A percentile compares a stretch with the other conserved stretches of the same genome.
phyloP scores from a whole-genome alignment of 805 yeast genomes.

The Saturnispora dispora region DNA sequence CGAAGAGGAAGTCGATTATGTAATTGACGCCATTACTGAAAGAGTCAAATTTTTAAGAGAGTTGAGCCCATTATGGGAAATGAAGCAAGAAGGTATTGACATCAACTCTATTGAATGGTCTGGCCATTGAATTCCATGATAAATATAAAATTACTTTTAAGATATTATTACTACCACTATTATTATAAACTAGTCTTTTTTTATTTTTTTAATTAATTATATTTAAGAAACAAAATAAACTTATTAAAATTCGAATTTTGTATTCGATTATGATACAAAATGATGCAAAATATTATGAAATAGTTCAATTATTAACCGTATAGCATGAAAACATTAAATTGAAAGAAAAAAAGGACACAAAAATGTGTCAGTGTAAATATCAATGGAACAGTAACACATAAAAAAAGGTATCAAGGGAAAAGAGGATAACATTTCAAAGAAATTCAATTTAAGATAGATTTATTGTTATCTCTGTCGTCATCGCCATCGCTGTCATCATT shows the following conservation, averaged over 20 bases:
- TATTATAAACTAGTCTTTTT: not conserved
- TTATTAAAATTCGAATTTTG: not conserved
- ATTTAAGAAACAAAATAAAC: not conserved
- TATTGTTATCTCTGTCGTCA: conserved; percentile 1
- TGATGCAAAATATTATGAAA: not conserved
- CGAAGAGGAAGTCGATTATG: conserved; percentile 92
- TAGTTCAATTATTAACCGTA: not conserved
- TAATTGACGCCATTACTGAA: conserved; percentile 75
- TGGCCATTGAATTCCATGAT: conserved; percentile 51
- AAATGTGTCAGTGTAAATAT: not conserved
- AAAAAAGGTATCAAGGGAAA: not conserved
- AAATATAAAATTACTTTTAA: not conserved
- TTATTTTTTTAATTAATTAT: not conserved
- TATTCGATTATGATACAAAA: not conserved
- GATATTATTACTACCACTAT: not conserved
- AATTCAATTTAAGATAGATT: not conserved
- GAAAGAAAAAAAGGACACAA: not conserved
- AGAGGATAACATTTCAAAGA: not conserved
- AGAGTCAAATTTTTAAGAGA: conserved; percentile 88
- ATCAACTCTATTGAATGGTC: conserved; percentile 93
- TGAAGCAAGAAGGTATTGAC: conserved; percentile 98
- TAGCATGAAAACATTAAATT: not conserved
- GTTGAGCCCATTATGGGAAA: conserved; percentile 95
- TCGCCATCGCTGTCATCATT: conserved; percentile 7
- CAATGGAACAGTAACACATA: not conserved